Base-by-base conservation (phyloP, 306 rosid genomes). In the Cicer cuneatum region DNA sequence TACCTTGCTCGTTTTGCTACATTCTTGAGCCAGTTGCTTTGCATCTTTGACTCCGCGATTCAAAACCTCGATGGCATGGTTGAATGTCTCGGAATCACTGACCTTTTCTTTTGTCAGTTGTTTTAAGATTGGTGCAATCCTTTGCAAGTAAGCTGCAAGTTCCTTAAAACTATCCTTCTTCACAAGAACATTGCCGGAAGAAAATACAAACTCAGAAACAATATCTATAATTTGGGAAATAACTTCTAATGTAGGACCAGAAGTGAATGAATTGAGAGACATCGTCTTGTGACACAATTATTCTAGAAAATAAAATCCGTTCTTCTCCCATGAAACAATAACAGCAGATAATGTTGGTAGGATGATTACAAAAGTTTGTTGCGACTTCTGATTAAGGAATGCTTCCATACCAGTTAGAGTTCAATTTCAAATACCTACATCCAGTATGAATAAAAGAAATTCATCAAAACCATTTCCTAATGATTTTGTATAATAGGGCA, bases 161-260 rank as follows among this genome's bases (percentile, higher is more conserved):
- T 90, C 90, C 80, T 83, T 82, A 77, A 90, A 92, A 43, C 83
- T 76, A 2, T 86, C 98, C 88, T 90, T 92, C 57, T 88, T 88
- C 60, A 88, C 85, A 64, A 84, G 90, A 74, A 90, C 98, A 5
- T 84, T 59, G 0, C 45, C 37, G 9, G 84, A 87, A 47, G 61
- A 43, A 65, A 7, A 2, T 71, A 85, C 19, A 16, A 83, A 69
- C 65, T 90, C 92, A 0, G 48, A n/a, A 81, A 88, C 86, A 56
- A 5, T 24, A 6, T 89, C 98, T 62, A 84, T 14, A 16, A 67
- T 73, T 67, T 87, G 89, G 68, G 91, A 81, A 83, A 88, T 76
- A 18, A 53, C 62, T 61, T 82, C 87, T 41, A 80, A 5, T 40
- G 80, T 53, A 47, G 93, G 81, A 85, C 69, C 81, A 24, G 86